Base-by-base conservation (phyloP, 202 grass and related monocot genomes). In the Schoenoplectus tabernaemontani region DNA sequence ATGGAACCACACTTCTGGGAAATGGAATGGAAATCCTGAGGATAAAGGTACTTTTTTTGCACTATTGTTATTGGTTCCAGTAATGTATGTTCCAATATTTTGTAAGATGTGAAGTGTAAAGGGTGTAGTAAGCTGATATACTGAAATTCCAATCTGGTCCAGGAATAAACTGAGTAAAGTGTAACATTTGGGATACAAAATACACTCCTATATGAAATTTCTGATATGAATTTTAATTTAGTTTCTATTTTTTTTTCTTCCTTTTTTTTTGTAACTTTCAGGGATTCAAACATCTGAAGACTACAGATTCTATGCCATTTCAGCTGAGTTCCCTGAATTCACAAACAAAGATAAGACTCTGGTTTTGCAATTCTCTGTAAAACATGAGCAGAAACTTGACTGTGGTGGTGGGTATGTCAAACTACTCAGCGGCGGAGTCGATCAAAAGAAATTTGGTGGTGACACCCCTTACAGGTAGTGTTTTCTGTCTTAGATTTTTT, bases 241-340 rank as follows among this genome's bases (percentile, higher is more conserved):
- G n/a, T n/a, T n/a, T n/a, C n/a, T n/a, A n/a, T n/a, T n/a, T n/a
- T n/a, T n/a, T 30, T 51, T 0, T 33, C 70, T 81, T 56, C 17
- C 15, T 6, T 79, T 20, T 57, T 41, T 9, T 50, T 46, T 77
- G 67, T 43, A 57, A 48, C 22, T 77, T 82, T 37, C 82, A 93
- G 91, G 91, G 57, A 93, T 93, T 38, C 91, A 93, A 57, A 93
- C 91, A 75, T 86, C 91, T 24, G 83, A 88, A 64, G 89, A 91
- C 78, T 82, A 87, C 83, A 87, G 89, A 68, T 94, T 94, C 83
- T 94, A 94, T 6, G 87, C 92, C 77, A 94, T 94, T 89, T 94
- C 92, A 1, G 87, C 87, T 0, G 85, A 89, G 77, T 94, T 82
- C 77, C 92, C 91, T 42, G 88, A 89, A 76, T 94, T 91, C 53